These are phyloP conservation scores for Yamagishiella unicocca DNA, from an alignment of 139 green algal species.

Conservation along the genomic window DNA sequence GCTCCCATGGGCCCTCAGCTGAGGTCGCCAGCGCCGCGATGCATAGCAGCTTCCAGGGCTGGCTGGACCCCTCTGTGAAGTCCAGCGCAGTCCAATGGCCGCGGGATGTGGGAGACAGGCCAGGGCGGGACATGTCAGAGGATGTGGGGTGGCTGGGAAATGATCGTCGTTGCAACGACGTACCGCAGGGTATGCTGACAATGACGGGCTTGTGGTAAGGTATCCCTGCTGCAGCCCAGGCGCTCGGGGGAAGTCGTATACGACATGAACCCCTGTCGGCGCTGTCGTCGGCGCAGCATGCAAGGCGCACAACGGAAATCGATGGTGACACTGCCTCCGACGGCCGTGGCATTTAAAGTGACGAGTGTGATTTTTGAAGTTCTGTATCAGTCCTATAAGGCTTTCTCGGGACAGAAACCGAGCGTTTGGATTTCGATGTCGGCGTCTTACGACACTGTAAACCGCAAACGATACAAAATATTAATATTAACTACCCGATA, in stretches of 20 bases:
- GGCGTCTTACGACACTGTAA: too few species aligned
- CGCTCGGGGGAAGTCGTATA: slow-evolving; percentile 30
- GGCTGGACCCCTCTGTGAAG: background rate
- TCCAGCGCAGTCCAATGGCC: too few species aligned
- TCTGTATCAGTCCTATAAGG: too few species aligned
- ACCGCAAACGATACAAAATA: too few species aligned
- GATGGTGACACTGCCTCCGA: background rate
- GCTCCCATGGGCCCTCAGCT: background rate
- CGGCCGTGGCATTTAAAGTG: background rate
- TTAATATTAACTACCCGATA: too few species aligned
- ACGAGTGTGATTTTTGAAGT: too few species aligned
- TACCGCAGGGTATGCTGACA: slow-evolving; percentile 10
- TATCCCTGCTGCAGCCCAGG: slow-evolving; percentile 18
- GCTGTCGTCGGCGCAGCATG: slow-evolving; percentile 5
- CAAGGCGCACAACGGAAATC: background rate
- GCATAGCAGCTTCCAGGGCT: slow-evolving; percentile 26
- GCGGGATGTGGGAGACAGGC: background rate
- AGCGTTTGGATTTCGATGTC: too few species aligned
- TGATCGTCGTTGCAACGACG: background rate
- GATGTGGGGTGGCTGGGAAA: background rate
- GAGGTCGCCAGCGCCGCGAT: background rate
- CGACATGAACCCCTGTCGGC: slow-evolving; percentile 40
- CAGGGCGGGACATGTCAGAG: background rate
- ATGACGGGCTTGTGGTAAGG: slow-evolving; percentile 49
- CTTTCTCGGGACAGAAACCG: too few species aligned